These are phyloP conservation scores for Candida palmyrensis DNA, from an alignment of 805 yeast species.

Conservation along the genomic window DNA sequence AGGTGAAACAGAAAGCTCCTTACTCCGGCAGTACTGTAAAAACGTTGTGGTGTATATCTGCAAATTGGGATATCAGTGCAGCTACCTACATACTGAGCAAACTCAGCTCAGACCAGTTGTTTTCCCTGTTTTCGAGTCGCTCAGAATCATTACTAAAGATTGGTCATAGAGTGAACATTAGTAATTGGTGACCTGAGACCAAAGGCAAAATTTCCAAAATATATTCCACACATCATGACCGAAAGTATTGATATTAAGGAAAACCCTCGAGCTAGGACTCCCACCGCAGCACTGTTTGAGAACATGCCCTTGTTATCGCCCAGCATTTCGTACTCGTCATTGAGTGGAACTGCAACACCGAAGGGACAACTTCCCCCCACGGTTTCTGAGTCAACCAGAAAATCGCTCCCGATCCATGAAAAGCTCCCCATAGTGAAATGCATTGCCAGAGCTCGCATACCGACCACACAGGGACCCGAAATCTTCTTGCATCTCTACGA, in stretches of 20 bases:
- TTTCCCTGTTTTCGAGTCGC: too few species aligned
- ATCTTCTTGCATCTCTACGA: constrained; percentile 86
- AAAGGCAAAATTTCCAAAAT: too few species aligned
- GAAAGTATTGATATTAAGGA: background rate
- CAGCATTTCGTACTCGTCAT: constrained; percentile 13
- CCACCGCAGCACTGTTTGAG: constrained; percentile 6
- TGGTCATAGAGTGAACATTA: too few species aligned
- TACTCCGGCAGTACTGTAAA: too few species aligned
- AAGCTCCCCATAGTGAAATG: constrained; percentile 75
- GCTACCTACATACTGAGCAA: too few species aligned
- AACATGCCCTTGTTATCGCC: constrained; percentile 21
- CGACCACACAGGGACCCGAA: constrained; percentile 93
- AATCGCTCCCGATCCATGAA: constrained; percentile 41
- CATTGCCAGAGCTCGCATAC: constrained; percentile 91
- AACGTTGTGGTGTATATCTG: too few species aligned
- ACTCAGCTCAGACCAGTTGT: too few species aligned
- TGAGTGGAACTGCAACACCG: constrained; percentile 4
- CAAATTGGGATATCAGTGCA: too few species aligned
- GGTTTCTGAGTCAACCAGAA: constrained; percentile 21
- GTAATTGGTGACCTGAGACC: background rate
- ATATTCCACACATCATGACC: too few species aligned
- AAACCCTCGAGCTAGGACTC: constrained; percentile 1
- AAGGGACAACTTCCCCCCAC: constrained; percentile 10
- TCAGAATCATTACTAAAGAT: too few species aligned
- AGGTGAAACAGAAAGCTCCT: too few species aligned